phyloP scores from a whole-genome alignment of 2,329 filamentous ascomycete genomes.

The Neocatenulostroma microsporum region DNA sequence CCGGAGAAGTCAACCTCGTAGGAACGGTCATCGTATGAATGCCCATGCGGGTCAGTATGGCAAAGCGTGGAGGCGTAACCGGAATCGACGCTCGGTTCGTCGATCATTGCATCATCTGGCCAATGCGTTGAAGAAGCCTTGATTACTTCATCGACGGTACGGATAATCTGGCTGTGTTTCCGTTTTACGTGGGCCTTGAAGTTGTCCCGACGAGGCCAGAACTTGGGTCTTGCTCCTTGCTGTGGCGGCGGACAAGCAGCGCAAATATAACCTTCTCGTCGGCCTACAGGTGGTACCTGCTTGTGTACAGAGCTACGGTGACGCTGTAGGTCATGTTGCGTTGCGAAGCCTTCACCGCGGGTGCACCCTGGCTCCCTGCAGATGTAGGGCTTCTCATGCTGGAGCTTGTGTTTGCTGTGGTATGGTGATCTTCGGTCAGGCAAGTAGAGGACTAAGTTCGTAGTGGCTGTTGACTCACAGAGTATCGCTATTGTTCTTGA shows the following conservation, averaged over 20 bases:
- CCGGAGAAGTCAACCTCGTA: no score
- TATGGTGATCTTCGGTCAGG: slow-evolving; percentile 5
- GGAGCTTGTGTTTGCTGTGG: slow-evolving; percentile 63
- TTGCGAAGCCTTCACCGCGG: slow-evolving; percentile 61
- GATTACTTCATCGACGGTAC: no score
- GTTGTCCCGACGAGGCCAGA: slow-evolving; percentile 78
- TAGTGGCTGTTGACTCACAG: slow-evolving; percentile 5
- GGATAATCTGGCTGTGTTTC: no score
- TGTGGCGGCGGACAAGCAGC: slow-evolving; percentile 53
- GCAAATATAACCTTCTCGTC: slow-evolving; percentile 36
- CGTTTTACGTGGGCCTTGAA: slow-evolving; percentile 71
- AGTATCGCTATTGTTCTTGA: slow-evolving; percentile 12
- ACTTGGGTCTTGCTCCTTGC: slow-evolving; percentile 55
- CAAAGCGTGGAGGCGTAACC: no score
- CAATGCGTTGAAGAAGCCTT: no score
- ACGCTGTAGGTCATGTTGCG: slow-evolving; percentile 72
- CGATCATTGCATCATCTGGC: no score
- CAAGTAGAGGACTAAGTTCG: no score
- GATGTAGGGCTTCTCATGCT: slow-evolving; percentile 59
- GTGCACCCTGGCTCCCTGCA: slow-evolving; percentile 54
- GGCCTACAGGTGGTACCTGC: slow-evolving; percentile 38
- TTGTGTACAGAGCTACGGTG: slow-evolving; percentile 65
- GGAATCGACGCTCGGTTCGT: no score
- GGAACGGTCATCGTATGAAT: no score
- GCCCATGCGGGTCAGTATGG: no score